phyloP scores from a whole-genome alignment of 2,329 filamentous ascomycete species.

The Aspergillus pseudonomiae region DNA sequence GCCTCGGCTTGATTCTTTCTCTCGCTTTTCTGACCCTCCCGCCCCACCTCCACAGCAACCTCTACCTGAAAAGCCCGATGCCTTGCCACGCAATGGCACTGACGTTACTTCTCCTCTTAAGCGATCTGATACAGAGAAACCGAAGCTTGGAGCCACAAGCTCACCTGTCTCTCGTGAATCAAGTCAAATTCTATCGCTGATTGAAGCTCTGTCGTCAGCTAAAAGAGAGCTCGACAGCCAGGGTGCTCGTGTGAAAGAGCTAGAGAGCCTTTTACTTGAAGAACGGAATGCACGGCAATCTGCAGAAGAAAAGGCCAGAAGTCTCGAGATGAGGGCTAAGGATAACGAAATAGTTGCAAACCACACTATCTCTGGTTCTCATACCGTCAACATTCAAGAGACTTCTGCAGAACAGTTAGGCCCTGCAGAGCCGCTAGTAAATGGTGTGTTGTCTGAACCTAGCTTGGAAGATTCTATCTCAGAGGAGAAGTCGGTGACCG shows the following conservation, averaged over 20 bases:
- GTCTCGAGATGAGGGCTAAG: constrained; percentile 63
- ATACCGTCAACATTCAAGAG: constrained; percentile 5
- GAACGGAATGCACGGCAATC: constrained; percentile 81
- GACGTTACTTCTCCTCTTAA: constrained; percentile 63
- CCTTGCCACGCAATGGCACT: constrained; percentile 48
- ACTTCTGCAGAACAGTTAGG: constrained; percentile 11
- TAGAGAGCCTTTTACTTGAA: constrained; percentile 76
- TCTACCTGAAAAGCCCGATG: constrained; percentile 88
- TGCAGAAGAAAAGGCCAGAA: constrained; percentile 79
- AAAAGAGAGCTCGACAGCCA: constrained; percentile 89
- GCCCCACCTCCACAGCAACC: constrained; percentile 92
- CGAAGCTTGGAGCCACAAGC: constrained; percentile 53
- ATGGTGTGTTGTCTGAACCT: constrained; percentile 13
- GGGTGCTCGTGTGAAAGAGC: constrained; percentile 73
- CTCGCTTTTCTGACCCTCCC: constrained; percentile 88
- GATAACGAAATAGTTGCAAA: constrained; percentile 27
- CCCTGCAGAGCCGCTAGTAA: constrained; percentile 15
- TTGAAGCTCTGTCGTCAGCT: constrained; percentile 79
- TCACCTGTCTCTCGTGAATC: constrained; percentile 58
- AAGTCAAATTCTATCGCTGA: constrained; percentile 79
- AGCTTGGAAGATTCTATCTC: constrained; percentile 35
- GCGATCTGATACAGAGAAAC: constrained; percentile 73
- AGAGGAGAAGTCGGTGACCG: constrained; percentile 30
- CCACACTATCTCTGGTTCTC: constrained; percentile 4
- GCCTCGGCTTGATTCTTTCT: constrained; percentile 72